Evolutionary conservation across 192 early-diverging fungal genomes (phyloP).

Genomic region (Umbelopsis ramanniana): DNA sequence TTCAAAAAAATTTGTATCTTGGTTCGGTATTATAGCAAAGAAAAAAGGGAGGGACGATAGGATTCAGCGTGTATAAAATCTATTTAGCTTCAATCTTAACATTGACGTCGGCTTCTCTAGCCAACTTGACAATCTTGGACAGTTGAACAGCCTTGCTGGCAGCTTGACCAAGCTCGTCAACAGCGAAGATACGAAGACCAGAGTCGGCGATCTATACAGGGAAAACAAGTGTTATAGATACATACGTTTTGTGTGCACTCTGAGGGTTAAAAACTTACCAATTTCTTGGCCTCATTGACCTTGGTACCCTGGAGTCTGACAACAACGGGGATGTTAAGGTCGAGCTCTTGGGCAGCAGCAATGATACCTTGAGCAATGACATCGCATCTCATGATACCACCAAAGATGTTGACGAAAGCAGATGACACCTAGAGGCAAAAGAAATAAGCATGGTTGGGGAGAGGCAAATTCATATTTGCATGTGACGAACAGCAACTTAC

Average conservation of each 20-base stretch:
- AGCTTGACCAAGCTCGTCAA: slow-evolving; percentile 96
- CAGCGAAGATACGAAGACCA: slow-evolving; percentile 89
- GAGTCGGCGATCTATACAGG: slow-evolving; percentile 73
- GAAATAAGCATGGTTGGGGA: background rate
- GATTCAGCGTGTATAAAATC: slow-evolving; percentile 7
- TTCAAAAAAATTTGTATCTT: slow-evolving; percentile 1
- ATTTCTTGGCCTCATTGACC: slow-evolving; percentile 41
- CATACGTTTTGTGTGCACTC: slow-evolving; percentile 1
- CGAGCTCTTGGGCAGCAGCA: slow-evolving; percentile 88
- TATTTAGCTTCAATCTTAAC: slow-evolving; percentile 65
- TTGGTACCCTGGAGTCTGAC: slow-evolving; percentile 93
- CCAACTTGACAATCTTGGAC: slow-evolving; percentile 81
- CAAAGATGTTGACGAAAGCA: slow-evolving; percentile 99
- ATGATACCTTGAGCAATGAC: slow-evolving; percentile 99
- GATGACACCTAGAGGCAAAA: slow-evolving; percentile 62
- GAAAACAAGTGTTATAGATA: background rate
- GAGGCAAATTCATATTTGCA: background rate
- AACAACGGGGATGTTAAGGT: slow-evolving; percentile 92
- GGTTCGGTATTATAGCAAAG: slow-evolving; percentile 6
- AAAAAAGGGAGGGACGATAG: background rate
- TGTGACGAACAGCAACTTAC: slow-evolving; percentile 33
- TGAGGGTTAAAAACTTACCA: slow-evolving; percentile 29
- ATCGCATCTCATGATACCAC: slow-evolving; percentile 99
- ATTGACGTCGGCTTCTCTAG: slow-evolving; percentile 72
- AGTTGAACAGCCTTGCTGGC: slow-evolving; percentile 87